Evolutionary conservation across 225 moss, liverwort and hornwort genomes (phyloP).

Genomic region (Thuidium tamariscinum): DNA sequence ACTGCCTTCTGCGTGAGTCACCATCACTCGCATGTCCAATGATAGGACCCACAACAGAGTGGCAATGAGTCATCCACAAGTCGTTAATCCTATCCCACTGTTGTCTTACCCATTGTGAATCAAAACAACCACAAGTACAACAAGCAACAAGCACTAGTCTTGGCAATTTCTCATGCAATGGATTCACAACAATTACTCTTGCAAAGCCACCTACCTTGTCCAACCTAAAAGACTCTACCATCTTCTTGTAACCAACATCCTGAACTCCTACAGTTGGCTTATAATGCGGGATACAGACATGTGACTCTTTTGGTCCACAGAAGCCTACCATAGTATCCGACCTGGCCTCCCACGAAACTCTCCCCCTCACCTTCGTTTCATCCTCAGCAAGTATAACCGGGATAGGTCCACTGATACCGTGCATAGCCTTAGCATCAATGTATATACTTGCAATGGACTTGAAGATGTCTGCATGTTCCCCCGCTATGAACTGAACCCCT

Average conservation of each 20-base stretch:
- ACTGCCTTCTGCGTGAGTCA: too few relatives aligned
- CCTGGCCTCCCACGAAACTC: neutral
- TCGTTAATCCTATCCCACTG: too few relatives aligned
- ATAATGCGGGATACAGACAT: neutral
- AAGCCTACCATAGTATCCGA: neutral
- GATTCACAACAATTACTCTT: neutral
- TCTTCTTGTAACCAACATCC: neutral
- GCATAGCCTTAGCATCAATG: neutral
- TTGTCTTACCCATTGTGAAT: neutral
- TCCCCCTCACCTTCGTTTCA: neutral
- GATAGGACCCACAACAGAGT: too few relatives aligned
- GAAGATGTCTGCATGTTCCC: neutral
- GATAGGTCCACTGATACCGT: neutral
- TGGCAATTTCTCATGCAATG: neutral
- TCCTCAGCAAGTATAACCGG: neutral
- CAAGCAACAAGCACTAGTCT: neutral
- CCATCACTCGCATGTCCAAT: too few relatives aligned
- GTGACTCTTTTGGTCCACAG: accelerated
- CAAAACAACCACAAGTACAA: neutral
- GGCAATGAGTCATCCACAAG: too few relatives aligned
- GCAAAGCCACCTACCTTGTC: neutral
- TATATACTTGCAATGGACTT: neutral
- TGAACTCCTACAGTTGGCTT: too few relatives aligned
- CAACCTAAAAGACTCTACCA: neutral
- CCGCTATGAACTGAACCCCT: too few relatives aligned